A percentile compares a stretch with the other conserved stretches of the same genome.
These are phyloP conservation scores for Podospora fimiseda DNA, from an alignment of 495 filamentous ascomycete genomes.

Conservation along the genomic window DNA sequence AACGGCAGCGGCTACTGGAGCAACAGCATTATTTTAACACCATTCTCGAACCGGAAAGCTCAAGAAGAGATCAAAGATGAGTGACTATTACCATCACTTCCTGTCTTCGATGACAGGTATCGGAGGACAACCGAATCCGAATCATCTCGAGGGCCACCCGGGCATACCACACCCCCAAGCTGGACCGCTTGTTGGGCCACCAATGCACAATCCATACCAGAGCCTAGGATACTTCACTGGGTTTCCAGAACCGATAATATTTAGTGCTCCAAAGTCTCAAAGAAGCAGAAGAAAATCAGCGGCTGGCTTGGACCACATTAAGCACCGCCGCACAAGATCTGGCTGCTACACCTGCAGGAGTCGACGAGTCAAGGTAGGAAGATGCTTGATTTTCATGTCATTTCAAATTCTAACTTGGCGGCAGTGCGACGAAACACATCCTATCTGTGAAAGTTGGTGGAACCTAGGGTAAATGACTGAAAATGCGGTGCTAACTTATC, in stretches of 20 bases:
- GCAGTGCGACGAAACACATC: slow-evolving; percentile 79
- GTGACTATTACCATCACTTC: slow-evolving; percentile 45
- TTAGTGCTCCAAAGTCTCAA: slow-evolving; percentile 46
- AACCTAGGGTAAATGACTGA: slow-evolving; percentile 5
- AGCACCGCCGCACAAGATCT: slow-evolving; percentile 87
- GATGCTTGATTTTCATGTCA: neutral
- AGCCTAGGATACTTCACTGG: slow-evolving; percentile 40
- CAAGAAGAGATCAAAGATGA: slow-evolving; percentile 27
- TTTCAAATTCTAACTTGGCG: slow-evolving; percentile 8
- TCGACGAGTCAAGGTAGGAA: slow-evolving; percentile 75
- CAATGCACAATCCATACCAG: slow-evolving; percentile 35
- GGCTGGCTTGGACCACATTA: slow-evolving; percentile 70
- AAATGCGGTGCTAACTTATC: slow-evolving; percentile 15
- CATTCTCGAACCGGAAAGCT: too few relatives aligned
- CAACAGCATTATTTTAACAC: too few relatives aligned
- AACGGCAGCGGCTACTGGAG: too few relatives aligned
- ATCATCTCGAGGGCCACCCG: slow-evolving; percentile 30
- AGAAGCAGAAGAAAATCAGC: slow-evolving; percentile 52
- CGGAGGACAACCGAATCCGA: slow-evolving; percentile 29
- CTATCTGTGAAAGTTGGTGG: slow-evolving; percentile 73
- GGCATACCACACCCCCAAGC: slow-evolving; percentile 28
- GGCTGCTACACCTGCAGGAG: slow-evolving; percentile 92
- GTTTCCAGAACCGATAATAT: slow-evolving; percentile 42
- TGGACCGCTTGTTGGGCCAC: slow-evolving; percentile 25
- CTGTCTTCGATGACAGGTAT: slow-evolving; percentile 41